phyloP scores from a whole-genome alignment of 495 filamentous ascomycete species.

The Penicillium samsonianum region DNA sequence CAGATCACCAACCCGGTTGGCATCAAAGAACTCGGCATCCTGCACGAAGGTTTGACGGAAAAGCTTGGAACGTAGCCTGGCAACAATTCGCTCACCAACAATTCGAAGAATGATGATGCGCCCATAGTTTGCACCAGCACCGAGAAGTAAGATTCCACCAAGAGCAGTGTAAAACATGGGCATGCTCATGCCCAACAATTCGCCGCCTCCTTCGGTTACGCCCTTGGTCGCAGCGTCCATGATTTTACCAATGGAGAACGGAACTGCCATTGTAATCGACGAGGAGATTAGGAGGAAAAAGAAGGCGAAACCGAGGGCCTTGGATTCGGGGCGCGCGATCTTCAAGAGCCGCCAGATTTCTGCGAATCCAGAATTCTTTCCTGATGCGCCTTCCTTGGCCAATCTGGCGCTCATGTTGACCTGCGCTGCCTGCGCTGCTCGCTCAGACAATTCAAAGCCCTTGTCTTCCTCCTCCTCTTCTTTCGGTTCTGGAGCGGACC shows the following conservation, averaged over 20 bases:
- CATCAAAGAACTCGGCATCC: conserved; percentile 98
- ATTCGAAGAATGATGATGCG: conserved; percentile 93
- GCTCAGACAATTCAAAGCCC: conserved; percentile 69
- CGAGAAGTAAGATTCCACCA: conserved; percentile 66
- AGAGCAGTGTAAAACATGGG: conserved; percentile 78
- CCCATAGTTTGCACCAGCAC: conserved; percentile 87
- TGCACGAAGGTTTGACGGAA: conserved; percentile 90
- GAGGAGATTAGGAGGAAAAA: conserved; percentile 84
- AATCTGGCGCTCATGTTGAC: conserved; percentile 86
- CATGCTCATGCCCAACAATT: conserved; percentile 71
- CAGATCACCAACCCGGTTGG: conserved; percentile 92
- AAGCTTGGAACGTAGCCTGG: conserved; percentile 82
- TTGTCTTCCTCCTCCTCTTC: conserved; percentile 53
- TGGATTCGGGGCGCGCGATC: conserved; percentile 83
- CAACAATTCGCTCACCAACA: conserved; percentile 91
- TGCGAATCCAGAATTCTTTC: conserved; percentile 62
- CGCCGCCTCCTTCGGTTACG: conserved; percentile 45
- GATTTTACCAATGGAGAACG: conserved; percentile 93
- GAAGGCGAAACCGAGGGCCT: conserved; percentile 77
- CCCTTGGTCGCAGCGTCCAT: conserved; percentile 78
- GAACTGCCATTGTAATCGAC: conserved; percentile 88
- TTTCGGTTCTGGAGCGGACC: conserved; percentile 22
- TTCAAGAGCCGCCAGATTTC: conserved; percentile 87
- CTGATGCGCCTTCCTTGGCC: conserved; percentile 70
- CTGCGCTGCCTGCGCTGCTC: conserved; percentile 82